Conservation (phyloP, 116 monocot species). For the Papilionanthe hybrid region DNA sequence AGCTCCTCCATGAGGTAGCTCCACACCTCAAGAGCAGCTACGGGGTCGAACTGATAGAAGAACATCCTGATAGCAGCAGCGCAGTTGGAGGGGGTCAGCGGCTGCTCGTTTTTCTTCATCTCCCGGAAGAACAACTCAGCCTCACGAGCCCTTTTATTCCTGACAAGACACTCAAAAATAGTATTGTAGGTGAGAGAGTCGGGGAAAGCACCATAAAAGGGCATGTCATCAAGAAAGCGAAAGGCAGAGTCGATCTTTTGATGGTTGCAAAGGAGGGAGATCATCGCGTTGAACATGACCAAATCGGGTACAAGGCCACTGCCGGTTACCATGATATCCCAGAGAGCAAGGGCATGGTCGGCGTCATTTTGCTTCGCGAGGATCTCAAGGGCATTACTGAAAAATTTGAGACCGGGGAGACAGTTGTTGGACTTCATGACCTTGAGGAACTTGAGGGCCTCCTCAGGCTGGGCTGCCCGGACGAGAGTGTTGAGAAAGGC, state of each 20-base stretch:
- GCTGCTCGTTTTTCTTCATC: conserved; percentile 79
- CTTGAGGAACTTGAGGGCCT: conserved; percentile 63
- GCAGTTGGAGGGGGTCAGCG: conserved; percentile 37
- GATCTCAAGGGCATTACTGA: conserved; percentile 47
- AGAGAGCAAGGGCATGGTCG: conserved; percentile 35
- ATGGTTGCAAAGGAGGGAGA: conserved; percentile 35
- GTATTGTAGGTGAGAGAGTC: conserved; percentile 50
- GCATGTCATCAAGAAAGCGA: conserved; percentile 67
- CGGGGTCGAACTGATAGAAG: conserved; percentile 60
- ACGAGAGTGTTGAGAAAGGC: conserved; percentile 65
- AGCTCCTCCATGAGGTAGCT: conserved; percentile 32
- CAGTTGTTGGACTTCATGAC: conserved; percentile 74
- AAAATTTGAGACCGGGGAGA: conserved; percentile 72
- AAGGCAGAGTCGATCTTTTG: conserved; percentile 25
- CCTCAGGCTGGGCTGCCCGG: conserved; percentile 28
- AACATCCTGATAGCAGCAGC: conserved; percentile 57
- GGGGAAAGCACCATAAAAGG: conserved; percentile 61
- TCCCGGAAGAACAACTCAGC: conserved; percentile 53
- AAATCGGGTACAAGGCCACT: conserved; percentile 46
- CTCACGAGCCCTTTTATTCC: conserved; percentile 45
- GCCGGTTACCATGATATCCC: conserved; percentile 63
- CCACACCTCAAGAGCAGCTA: conserved; percentile 64
- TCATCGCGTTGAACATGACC: conserved; percentile 56
- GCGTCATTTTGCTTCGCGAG: conserved; percentile 35
- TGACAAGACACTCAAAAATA: conserved; percentile 64